These are phyloP conservation scores for Colletotrichum horii DNA, from an alignment of 2,329 filamentous ascomycete species.

Conservation along the genomic window DNA sequence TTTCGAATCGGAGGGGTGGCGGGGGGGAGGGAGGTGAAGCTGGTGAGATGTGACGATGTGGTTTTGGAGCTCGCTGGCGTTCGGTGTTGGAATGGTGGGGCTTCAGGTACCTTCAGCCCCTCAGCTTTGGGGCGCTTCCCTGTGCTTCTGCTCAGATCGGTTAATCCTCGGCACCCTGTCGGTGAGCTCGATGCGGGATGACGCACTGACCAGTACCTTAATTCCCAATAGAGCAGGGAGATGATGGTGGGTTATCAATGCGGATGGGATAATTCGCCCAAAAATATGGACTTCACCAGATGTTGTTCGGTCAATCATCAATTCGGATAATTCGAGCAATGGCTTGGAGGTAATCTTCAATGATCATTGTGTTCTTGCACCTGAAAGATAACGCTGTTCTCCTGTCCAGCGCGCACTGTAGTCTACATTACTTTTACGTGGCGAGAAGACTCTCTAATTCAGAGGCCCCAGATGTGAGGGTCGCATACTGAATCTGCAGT, in stretches of 20 bases:
- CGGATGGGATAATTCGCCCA: not conserved
- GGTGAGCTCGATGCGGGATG: not conserved
- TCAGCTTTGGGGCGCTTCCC: not conserved
- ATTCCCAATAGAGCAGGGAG: not conserved
- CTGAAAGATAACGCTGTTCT: not conserved
- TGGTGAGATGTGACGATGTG: not conserved
- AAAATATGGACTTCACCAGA: not conserved
- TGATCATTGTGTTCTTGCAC: not conserved
- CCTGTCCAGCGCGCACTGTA: not conserved
- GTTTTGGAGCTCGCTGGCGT: not conserved
- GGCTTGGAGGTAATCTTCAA: not conserved
- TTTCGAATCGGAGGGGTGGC: not conserved
- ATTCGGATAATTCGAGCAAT: not conserved
- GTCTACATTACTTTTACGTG: not conserved
- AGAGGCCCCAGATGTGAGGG: not conserved
- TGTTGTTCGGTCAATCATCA: not conserved
- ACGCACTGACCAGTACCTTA: conserved; percentile 6
- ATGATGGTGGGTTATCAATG: not conserved
- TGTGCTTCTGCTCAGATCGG: not conserved
- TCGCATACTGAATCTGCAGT: not conserved
- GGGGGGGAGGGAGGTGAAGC: not conserved
- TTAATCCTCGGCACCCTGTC: not conserved
- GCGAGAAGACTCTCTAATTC: not conserved
- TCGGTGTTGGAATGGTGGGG: not conserved
- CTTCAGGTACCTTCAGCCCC: not conserved